A percentile compares a stretch with the other conserved stretches of the same genome.
These are phyloP conservation scores for Emericellopsis cladophorae DNA, from an alignment of 2,329 filamentous ascomycete species.

Conservation along the genomic window DNA sequence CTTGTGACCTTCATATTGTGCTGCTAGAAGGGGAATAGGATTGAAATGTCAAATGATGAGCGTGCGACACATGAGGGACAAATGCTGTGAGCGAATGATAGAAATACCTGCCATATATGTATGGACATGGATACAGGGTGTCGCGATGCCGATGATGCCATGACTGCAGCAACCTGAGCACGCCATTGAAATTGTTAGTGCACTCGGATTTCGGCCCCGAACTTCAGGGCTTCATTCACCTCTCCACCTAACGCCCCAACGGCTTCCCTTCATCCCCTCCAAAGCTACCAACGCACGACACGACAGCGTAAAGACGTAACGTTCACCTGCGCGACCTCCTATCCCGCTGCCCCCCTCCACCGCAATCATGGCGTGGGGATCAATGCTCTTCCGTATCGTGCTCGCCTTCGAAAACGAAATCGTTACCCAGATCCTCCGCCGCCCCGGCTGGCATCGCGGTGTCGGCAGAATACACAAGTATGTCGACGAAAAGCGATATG, in stretches of 20 bases:
- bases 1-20: not conserved
- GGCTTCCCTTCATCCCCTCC: not conserved
- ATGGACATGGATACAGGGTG: too few species aligned
- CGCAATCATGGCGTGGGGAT: conserved; percentile 16
- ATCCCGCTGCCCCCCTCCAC: not conserved
- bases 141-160: too few species aligned
- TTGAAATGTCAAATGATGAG: not conserved
- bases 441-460: conserved; percentile 35
- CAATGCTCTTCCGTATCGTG: conserved; percentile 19
- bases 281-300: not conserved
- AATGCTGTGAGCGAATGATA: not conserved
- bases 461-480: conserved; percentile 38
- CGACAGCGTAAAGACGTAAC: too few species aligned
- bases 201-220: not conserved
- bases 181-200: not conserved
- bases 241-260: not conserved
- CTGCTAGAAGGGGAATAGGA: not conserved
- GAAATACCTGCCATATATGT: not conserved
- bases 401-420: conserved; percentile 18
- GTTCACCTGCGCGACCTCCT: not conserved
- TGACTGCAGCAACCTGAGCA: not conserved
- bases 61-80: not conserved
- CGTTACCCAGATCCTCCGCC: conserved; percentile 27
- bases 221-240: not conserved
- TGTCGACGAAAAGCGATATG: conserved; percentile 34